Conservation (phyloP, 2,329 filamentous ascomycete genomes). For the Nothophoma quercina region DNA sequence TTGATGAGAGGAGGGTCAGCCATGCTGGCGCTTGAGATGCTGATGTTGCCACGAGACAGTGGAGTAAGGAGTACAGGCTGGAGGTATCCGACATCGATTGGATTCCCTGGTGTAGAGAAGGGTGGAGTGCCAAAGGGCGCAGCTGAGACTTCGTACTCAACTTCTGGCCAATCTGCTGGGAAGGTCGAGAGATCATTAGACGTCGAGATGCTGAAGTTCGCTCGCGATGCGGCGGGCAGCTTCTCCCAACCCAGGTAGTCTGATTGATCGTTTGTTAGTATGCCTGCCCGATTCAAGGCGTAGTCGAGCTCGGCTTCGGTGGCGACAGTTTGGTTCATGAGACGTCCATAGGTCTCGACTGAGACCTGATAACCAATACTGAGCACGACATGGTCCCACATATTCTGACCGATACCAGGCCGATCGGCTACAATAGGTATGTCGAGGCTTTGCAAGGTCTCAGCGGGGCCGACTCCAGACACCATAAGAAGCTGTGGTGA, state of each 20-base stretch:
- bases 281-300: constrained; percentile 20
- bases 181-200: too few species aligned
- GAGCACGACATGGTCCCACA: constrained; percentile 32
- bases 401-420: constrained; percentile 39
- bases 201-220: too few species aligned
- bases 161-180: constrained; percentile 36
- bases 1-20: constrained; percentile 28
- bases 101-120: constrained; percentile 23
- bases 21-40: constrained; percentile 37
- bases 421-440: constrained; percentile 33
- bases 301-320: constrained; percentile 27
- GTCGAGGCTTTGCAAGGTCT: constrained; percentile 20
- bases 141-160: constrained; percentile 29
- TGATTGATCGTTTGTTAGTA: constrained; percentile 28
- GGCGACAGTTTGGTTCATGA: constrained; percentile 25
- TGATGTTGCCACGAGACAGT: constrained; percentile 47
- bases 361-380: constrained; percentile 30
- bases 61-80: constrained; percentile 45
- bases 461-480: constrained; percentile 46
- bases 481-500: constrained; percentile 52
- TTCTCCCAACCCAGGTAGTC: constrained; percentile 40
- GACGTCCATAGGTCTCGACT: constrained; percentile 22
- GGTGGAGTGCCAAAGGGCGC: constrained; percentile 26
- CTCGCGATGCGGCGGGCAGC: too few species aligned
- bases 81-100: too few species aligned